A percentile compares a stretch with the other conserved stretches of the same genome.
These are phyloP conservation scores for Capronia americana DNA, from an alignment of 2,329 filamentous ascomycete genomes.

Conservation along the genomic window DNA sequence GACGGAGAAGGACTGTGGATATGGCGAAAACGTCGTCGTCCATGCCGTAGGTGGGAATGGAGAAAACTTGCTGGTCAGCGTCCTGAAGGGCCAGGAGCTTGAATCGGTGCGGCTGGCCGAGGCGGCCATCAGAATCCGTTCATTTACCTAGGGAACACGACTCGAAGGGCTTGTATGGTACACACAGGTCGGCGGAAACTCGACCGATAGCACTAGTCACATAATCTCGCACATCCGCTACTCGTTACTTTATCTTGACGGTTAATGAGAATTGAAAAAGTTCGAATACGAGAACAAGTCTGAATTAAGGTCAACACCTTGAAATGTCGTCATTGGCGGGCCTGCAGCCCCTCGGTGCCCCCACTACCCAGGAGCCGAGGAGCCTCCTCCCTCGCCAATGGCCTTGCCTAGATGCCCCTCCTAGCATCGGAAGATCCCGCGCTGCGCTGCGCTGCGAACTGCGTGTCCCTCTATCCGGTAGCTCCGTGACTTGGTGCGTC, in stretches of 20 bases:
- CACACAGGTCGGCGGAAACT: background rate
- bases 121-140: constrained; percentile 32
- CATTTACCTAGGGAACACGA: constrained; percentile 17
- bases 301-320: background rate
- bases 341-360: background rate
- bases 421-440: background rate
- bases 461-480: too few species aligned
- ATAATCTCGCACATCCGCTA: background rate
- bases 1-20: constrained; percentile 42
- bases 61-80: constrained; percentile 42
- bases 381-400: background rate
- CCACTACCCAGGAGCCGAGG: background rate
- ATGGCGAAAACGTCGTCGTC: constrained; percentile 44
- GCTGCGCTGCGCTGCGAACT: background rate
- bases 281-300: background rate
- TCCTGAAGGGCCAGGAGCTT: constrained; percentile 42
- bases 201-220: background rate
- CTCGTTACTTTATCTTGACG: background rate
- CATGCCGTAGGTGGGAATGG: constrained; percentile 41
- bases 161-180: background rate
- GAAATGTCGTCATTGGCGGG: constrained; percentile 2
- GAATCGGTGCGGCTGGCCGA: constrained; percentile 40
- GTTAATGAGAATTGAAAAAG: background rate
- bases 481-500: background rate
- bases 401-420: background rate